phyloP scores from a whole-genome alignment of 441 rosid genomes.

The Populus hybrid region DNA sequence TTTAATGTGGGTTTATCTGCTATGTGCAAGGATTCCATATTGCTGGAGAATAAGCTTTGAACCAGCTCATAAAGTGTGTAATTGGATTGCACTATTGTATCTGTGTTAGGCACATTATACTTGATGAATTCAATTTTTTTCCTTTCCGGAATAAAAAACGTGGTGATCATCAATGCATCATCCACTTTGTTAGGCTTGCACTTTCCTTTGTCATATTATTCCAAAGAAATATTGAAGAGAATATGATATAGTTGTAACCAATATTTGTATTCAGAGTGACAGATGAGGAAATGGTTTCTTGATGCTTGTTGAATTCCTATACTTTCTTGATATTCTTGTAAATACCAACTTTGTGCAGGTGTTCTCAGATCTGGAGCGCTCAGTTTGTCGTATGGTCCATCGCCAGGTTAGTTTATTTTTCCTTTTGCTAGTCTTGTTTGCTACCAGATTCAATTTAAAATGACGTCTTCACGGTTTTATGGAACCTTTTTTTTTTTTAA shows the following conservation, averaged over 20 bases:
- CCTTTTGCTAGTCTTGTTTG: slow-evolving; percentile 13
- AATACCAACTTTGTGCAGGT: slow-evolving; percentile 49
- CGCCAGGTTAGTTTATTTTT: slow-evolving; percentile 62
- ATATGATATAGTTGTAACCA: neutral
- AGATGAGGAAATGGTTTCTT: slow-evolving; percentile 4
- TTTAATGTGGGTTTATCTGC: neutral
- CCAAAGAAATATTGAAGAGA: neutral
- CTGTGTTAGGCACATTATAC: neutral
- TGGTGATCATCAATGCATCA: neutral
- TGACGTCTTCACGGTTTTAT: neutral
- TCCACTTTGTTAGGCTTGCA: neutral
- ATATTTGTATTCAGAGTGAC: neutral
- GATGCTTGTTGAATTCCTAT: neutral
- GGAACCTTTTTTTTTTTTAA: neutral
- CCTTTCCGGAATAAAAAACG: neutral
- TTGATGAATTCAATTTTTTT: neutral
- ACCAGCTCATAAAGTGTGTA: neutral
- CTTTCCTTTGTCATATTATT: neutral
- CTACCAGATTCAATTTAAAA: slow-evolving; percentile 3
- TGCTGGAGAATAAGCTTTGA: slow-evolving; percentile 8
- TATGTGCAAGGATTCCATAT: neutral
- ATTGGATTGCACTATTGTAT: neutral
- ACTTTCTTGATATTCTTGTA: neutral
- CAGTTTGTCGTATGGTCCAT: slow-evolving; percentile 94
- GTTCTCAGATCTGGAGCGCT: slow-evolving; percentile 92